Percentiles rank a stretch among this genome's conserved stretches.
Evolutionary conservation across 1,139 yeast genomes (phyloP).

Genomic region (Arxiozyma bovina): DNA sequence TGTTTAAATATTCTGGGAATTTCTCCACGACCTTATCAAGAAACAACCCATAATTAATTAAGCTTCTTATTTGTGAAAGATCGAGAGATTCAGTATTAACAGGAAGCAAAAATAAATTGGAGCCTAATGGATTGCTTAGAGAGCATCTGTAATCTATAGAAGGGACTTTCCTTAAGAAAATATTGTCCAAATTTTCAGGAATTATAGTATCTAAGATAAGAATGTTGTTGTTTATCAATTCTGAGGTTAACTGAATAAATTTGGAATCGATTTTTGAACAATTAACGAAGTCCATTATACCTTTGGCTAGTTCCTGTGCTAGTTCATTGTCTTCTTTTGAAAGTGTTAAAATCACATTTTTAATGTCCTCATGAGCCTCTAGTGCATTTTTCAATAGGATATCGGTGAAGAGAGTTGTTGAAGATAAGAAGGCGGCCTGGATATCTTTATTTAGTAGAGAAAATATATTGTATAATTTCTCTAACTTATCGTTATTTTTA

Average conservation of each 20-base stretch:
- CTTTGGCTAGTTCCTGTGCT: conserved; percentile 13
- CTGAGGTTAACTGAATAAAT: conserved; percentile 11
- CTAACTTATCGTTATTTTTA: conserved; percentile 12
- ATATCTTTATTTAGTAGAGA: conserved; percentile 22
- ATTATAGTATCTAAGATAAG: conserved; percentile 11
- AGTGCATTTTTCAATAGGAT: conserved; percentile 15
- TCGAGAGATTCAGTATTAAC: conserved; percentile 13
- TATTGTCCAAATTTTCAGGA: conserved; percentile 9
- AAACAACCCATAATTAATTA: conserved; percentile 24
- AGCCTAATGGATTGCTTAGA: conserved; percentile 40
- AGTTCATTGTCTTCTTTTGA: conserved; percentile 12
- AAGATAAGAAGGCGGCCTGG: conserved; percentile 15
- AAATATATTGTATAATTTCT: conserved; percentile 25
- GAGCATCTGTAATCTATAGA: conserved; percentile 33
- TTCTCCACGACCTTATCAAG: conserved; percentile 17
- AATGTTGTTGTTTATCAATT: conserved; percentile 8
- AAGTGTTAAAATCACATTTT: conserved; percentile 13
- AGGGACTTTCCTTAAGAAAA: conserved; percentile 18
- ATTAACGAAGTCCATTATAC: conserved; percentile 13
- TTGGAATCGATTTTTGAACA: conserved; percentile 4
- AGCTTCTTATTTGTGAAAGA: conserved; percentile 9
- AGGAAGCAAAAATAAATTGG: conserved; percentile 34
- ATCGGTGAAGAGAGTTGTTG: conserved; percentile 20
- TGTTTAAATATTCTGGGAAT: conserved; percentile 14
- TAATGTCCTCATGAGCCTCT: conserved; percentile 9